These are phyloP conservation scores for Lipomyces yamadae DNA, from an alignment of 805 yeast genomes.

Conservation along the genomic window DNA sequence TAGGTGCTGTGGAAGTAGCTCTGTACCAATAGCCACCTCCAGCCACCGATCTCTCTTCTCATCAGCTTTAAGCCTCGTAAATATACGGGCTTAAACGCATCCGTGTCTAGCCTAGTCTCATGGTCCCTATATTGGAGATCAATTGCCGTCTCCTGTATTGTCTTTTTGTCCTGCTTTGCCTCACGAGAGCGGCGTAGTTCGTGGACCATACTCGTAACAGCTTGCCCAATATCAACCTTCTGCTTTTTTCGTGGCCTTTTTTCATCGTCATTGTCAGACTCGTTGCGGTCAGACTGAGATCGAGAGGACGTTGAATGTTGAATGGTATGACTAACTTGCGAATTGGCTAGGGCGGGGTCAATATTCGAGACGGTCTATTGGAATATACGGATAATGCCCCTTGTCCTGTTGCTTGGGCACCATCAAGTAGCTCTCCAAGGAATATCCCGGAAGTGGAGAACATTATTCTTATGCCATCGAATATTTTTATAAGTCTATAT, in stretches of 20 bases:
- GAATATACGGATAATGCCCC: neutral
- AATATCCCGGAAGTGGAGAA: neutral
- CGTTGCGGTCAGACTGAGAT: neutral
- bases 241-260: neutral
- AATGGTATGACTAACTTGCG: neutral
- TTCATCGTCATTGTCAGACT: neutral
- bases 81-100: neutral
- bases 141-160: neutral
- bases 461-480: neutral
- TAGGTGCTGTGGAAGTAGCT: neutral
- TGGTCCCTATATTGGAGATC: neutral
- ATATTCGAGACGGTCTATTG: neutral
- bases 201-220: neutral
- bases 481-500: conserved; percentile 1
- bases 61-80: neutral
- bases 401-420: neutral
- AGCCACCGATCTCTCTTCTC: neutral
- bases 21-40: neutral
- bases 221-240: neutral
- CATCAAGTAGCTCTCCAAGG: neutral
- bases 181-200: neutral
- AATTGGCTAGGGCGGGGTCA: neutral
- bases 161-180: neutral
- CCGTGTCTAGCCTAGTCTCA: neutral
- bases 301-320: neutral